Evolutionary conservation across 169 alveolate species (phyloP), one percentile per base, ranked within the genome.

Genomic region (Theileria equi): DNA sequence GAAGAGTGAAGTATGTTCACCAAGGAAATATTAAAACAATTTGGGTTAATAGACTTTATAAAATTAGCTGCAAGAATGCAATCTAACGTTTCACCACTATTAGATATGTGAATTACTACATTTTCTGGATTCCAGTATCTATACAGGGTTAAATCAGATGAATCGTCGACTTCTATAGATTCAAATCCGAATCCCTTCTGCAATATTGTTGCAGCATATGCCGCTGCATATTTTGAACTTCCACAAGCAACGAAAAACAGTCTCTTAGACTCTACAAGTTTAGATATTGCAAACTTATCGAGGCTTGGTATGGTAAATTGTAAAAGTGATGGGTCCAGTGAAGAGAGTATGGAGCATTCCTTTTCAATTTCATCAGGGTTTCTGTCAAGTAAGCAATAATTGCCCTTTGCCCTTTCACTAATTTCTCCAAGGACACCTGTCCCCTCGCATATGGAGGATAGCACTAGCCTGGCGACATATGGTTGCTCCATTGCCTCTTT

Each of bases 21-120:
- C 28, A 95, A 81, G 25, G 96, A 92, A 29, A 95, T 78, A 45
- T 57, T 76, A 5, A 76, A 11, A 17, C 76, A 49, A 28, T 87
- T 70, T 10, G 90, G 81, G 66, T 63, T 65, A 21, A 28, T 10
- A 43, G 31, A 41, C 26, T 54, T 49, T 21, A 76, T 25, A 16
- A 16, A 29, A 52, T 65, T 66, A 35, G 54, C 64, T 17, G 85
- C 79, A 13, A 49, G 45, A 19, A 76, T 60, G 10, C 78, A 60
- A 83, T 97, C 99, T 55, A 94, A 74, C 5, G 99, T 97, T 84
- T 97, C 99, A 6, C 99, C 99, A 31, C 97, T 90, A 61, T 97
- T 96, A 11, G 98, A 89, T 35, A 97, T 63, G 40, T 66, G 69
- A 5, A 76, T 65, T 31, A 76, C 82, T 26, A 92, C 89, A 25